Evolutionary conservation across 2,329 filamentous ascomycete species (phyloP).

Genomic region (Cytospora mali): DNA sequence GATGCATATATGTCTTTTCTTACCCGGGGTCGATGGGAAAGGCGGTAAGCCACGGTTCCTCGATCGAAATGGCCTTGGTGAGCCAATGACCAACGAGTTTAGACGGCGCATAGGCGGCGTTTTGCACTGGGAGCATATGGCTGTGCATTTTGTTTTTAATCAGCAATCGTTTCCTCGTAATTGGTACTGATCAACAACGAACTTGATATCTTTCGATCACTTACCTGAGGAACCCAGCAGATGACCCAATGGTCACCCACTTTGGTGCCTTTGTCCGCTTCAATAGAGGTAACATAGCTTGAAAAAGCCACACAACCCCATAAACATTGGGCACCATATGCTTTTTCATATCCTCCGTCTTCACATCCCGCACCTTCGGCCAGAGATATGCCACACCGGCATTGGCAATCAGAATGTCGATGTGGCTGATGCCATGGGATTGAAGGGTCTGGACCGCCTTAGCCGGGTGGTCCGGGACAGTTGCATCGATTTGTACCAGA

Average conservation of each 20-base stretch:
- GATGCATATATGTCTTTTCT: too few relatives aligned
- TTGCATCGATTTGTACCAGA: conserved; percentile 46
- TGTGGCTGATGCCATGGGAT: conserved; percentile 40
- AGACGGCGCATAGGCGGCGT: conserved; percentile 46
- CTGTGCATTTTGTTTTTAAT: too few relatives aligned
- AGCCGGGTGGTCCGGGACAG: conserved; percentile 37
- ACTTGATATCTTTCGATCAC: neutral
- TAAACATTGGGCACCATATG: conserved; percentile 48
- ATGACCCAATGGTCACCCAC: neutral
- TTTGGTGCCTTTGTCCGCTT: too few relatives aligned
- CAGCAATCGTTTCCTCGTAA: too few relatives aligned
- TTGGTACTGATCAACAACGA: conserved; percentile 34
- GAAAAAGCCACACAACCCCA: conserved; percentile 41
- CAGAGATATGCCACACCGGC: conserved; percentile 46
- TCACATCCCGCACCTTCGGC: conserved; percentile 37
- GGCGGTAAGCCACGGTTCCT: conserved; percentile 39
- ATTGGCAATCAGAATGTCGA: conserved; percentile 57
- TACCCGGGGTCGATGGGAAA: conserved; percentile 34
- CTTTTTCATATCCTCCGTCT: conserved; percentile 40
- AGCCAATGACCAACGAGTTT: conserved; percentile 43
- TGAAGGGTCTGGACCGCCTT: conserved; percentile 38
- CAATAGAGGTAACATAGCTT: too few relatives aligned
- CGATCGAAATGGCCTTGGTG: conserved; percentile 36
- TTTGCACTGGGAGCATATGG: conserved; percentile 31
- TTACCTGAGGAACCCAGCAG: neutral